Percentiles rank a stretch among this genome's conserved stretches.
Conservation (phyloP, 192 early-diverging fungal species). For the Polychytrium aggregatum region DNA sequence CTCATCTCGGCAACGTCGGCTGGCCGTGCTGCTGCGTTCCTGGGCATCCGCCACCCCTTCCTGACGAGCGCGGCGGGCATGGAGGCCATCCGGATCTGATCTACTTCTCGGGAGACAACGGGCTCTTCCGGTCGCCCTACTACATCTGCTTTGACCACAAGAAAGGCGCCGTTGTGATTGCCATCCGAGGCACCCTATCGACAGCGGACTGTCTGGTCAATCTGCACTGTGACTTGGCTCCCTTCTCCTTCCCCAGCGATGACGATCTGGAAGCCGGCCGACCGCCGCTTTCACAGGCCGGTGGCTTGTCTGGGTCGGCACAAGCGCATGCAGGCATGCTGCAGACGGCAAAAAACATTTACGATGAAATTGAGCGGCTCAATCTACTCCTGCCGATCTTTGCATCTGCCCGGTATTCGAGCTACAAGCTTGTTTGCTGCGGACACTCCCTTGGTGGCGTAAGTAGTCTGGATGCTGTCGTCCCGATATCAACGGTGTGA, state of each 20-base stretch:
- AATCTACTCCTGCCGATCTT: background rate
- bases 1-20: slow-evolving; percentile 1
- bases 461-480: no score
- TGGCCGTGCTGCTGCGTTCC: slow-evolving; percentile 8
- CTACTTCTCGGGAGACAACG: slow-evolving; percentile 19
- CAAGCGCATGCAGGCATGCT: slow-evolving; percentile 14
- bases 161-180: slow-evolving; percentile 23
- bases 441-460: slow-evolving; percentile 40
- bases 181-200: slow-evolving; percentile 35
- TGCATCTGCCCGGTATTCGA: slow-evolving; percentile 6
- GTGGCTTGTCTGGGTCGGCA: background rate
- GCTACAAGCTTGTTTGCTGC: slow-evolving; percentile 18
- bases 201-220: slow-evolving; percentile 39
- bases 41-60: slow-evolving; percentile 8
- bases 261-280: background rate
- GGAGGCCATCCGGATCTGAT: slow-evolving; percentile 23
- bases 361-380: slow-evolving; percentile 10
- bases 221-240: slow-evolving; percentile 23
- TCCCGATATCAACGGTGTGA: no score
- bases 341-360: slow-evolving; percentile 24
- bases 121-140: slow-evolving; percentile 34
- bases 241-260: slow-evolving; percentile 9
- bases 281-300: no score
- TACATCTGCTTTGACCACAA: slow-evolving; percentile 31
- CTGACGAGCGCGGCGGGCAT: slow-evolving; percentile 7